Conservation (phyloP, 129 eudicot species). For the Erigeron canadensis region DNA sequence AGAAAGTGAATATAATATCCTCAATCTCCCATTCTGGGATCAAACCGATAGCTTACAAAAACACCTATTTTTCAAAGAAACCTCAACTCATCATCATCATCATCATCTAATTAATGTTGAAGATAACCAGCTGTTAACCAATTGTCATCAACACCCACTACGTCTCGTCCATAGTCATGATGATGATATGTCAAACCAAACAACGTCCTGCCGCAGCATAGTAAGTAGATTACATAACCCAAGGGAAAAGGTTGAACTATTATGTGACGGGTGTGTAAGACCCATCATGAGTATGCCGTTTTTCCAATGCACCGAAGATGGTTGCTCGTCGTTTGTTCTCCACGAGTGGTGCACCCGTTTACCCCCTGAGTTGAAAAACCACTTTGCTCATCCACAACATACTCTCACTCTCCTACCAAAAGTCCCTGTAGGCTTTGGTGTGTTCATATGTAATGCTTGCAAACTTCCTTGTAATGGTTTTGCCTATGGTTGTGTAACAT, state of each 20-base stretch:
- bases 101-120: too few relatives aligned
- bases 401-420: background rate
- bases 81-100: too few relatives aligned
- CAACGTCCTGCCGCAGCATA: background rate
- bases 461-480: background rate
- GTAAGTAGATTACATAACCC: too few relatives aligned
- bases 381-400: slow-evolving; percentile 1
- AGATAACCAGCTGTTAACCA: too few relatives aligned
- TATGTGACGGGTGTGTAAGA: background rate
- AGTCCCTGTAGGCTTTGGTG: background rate
- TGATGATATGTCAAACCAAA: background rate
- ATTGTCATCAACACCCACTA: background rate
- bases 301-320: background rate
- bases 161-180: background rate
- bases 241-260: background rate
- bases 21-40: background rate
- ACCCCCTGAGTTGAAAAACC: background rate
- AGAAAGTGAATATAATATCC: too few relatives aligned
- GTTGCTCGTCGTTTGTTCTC: background rate
- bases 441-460: background rate
- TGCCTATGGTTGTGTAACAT: background rate
- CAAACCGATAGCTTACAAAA: background rate
- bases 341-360: slow-evolving; percentile 5
- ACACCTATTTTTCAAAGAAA: background rate
- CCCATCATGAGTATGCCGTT: background rate